Percentiles rank a stretch among this genome's conserved stretches.
These are phyloP conservation scores for Aspergillus sp. DNA, from an alignment of 2,329 filamentous ascomycete genomes.

Conservation along the genomic window DNA sequence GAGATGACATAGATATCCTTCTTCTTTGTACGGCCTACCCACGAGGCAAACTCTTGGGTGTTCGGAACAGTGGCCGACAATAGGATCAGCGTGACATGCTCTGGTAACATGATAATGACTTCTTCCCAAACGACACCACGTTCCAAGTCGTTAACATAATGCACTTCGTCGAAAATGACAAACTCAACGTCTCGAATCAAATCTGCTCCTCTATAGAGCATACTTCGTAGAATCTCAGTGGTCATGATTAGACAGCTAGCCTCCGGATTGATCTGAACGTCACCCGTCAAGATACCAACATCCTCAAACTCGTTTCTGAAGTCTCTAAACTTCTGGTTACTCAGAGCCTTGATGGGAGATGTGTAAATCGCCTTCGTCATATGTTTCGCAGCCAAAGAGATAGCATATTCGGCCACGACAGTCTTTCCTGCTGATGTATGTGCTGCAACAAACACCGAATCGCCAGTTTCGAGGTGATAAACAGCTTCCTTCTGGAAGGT, in stretches of 20 bases:
- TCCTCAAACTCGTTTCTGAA: slow-evolving; percentile 88
- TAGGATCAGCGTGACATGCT: slow-evolving; percentile 91
- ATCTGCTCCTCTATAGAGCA: slow-evolving; percentile 95
- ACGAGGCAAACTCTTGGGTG: slow-evolving; percentile 94
- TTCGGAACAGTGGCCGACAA: slow-evolving; percentile 96
- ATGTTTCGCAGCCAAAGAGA: slow-evolving; percentile 90
- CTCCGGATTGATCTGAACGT: slow-evolving; percentile 96
- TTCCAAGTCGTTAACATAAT: slow-evolving; percentile 95
- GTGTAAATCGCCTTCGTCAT: slow-evolving; percentile 99
- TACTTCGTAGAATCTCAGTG: slow-evolving; percentile 93
- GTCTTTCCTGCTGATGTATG: slow-evolving; percentile 98
- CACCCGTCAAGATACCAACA: slow-evolving; percentile 91
- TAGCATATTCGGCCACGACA: slow-evolving; percentile 95
- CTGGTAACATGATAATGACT: slow-evolving; percentile 98
- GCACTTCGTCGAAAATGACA: slow-evolving; percentile 97
- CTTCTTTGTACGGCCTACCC: slow-evolving; percentile 96
- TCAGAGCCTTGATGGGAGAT: slow-evolving; percentile 94
- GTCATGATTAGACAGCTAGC: slow-evolving; percentile 99
- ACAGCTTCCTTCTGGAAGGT: slow-evolving; percentile 98
- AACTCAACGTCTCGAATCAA: slow-evolving; percentile 96
- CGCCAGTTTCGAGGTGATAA: slow-evolving; percentile 91
- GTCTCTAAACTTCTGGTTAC: slow-evolving; percentile 97
- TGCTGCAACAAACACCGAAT: slow-evolving; percentile 95
- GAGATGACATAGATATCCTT: slow-evolving; percentile 99
- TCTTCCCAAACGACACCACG: slow-evolving; percentile 98